Evolutionary conservation across 208 protist genomes (phyloP).

Genomic region (Crithidia thermophila): DNA sequence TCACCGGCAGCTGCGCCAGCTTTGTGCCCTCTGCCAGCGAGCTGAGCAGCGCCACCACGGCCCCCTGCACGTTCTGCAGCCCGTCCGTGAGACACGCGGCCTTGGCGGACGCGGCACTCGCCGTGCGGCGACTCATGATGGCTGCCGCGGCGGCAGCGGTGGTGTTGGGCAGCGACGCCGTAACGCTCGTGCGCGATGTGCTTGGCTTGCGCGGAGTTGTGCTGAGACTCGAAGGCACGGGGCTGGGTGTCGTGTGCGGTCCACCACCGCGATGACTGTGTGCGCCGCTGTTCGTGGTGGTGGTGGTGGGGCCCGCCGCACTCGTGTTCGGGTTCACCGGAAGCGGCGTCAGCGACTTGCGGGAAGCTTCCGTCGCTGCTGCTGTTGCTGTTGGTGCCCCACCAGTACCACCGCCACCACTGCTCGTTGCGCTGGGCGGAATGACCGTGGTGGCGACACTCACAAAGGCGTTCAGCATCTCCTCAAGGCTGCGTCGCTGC

Average conservation of each 20-base stretch:
- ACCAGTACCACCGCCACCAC: background rate
- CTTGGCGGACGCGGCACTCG: slow-evolving; percentile 20
- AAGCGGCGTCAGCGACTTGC: slow-evolving; percentile 8
- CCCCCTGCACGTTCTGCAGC: slow-evolving; percentile 37
- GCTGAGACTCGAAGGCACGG: slow-evolving; percentile 16
- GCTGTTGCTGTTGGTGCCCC: slow-evolving; percentile 3
- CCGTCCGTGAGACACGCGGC: slow-evolving; percentile 39
- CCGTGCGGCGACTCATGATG: slow-evolving; percentile 9
- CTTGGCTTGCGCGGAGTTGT: slow-evolving; percentile 27
- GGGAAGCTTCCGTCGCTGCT: slow-evolving; percentile 2
- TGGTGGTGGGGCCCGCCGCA: background rate
- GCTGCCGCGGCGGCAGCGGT: background rate
- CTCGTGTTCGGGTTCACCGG: background rate
- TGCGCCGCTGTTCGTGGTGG: slow-evolving; percentile 1
- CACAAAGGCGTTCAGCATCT: slow-evolving; percentile 49
- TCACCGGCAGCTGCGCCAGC: slow-evolving; percentile 6
- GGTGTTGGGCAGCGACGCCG: slow-evolving; percentile 22
- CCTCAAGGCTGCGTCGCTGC: slow-evolving; percentile 38
- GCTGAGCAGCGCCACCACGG: slow-evolving; percentile 46
- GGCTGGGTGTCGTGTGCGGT: background rate
- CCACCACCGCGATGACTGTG: slow-evolving; percentile 13
- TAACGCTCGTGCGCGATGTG: slow-evolving; percentile 13
- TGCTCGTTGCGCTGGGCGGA: background rate
- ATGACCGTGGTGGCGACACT: slow-evolving; percentile 8
- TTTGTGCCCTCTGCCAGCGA: slow-evolving; percentile 37